A percentile compares a stretch with the other conserved stretches of the same genome.
Evolutionary conservation across 164 flowering plant species (phyloP).

Genomic region (Magnolia changhungtana): DNA sequence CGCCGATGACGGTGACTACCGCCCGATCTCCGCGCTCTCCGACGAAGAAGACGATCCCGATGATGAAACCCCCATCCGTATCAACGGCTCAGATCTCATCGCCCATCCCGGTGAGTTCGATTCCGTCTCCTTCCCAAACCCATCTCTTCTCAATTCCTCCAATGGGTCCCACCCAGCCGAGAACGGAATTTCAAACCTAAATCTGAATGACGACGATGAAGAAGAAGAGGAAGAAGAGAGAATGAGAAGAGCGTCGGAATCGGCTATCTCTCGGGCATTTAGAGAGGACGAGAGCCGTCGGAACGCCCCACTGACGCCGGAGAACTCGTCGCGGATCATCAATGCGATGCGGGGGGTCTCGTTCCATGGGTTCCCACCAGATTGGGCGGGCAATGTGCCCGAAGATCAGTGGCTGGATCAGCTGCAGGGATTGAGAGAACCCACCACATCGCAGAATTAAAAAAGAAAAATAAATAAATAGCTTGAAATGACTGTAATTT

Average conservation of each 20-base stretch:
- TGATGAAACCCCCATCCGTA: neutral
- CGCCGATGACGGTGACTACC: slow-evolving; percentile 47
- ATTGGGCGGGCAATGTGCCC: slow-evolving; percentile 49
- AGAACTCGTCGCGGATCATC: slow-evolving; percentile 55
- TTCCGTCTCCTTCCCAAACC: slow-evolving; percentile 8
- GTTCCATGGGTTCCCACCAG: slow-evolving; percentile 54
- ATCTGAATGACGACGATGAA: slow-evolving; percentile 17
- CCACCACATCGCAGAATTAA: slow-evolving; percentile 7
- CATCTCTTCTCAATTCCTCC: neutral
- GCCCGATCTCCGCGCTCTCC: slow-evolving; percentile 47
- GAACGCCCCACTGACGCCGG: slow-evolving; percentile 59
- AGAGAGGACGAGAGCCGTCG: slow-evolving; percentile 73
- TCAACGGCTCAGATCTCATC: slow-evolving; percentile 12
- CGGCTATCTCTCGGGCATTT: slow-evolving; percentile 49
- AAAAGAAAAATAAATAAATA: neutral
- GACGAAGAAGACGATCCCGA: slow-evolving; percentile 26
- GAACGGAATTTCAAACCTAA: slow-evolving; percentile 16
- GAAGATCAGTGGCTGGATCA: slow-evolving; percentile 66
- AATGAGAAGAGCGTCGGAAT: slow-evolving; percentile 30
- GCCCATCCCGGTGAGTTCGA: neutral
- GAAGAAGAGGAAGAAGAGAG: slow-evolving; percentile 46
- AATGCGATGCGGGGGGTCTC: slow-evolving; percentile 77
- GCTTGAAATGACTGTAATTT: neutral
- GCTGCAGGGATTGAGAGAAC: slow-evolving; percentile 39
- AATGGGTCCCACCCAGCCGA: slow-evolving; percentile 10